Conservation (phyloP, 2,329 filamentous ascomycete genomes). For the Colletotrichum zoysiae region DNA sequence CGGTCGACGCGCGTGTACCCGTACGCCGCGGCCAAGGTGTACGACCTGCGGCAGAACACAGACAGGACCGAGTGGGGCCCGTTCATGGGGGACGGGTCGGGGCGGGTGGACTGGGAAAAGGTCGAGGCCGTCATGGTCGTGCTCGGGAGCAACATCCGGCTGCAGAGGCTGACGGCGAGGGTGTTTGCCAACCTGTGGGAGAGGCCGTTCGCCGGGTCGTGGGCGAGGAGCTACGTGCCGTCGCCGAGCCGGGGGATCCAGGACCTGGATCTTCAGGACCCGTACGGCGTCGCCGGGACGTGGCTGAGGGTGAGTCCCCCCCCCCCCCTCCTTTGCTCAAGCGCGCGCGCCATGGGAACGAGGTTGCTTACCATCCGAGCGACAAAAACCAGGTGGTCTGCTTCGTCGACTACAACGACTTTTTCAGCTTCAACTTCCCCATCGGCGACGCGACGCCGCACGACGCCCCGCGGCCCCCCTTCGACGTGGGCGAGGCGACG, state of each 20-base stretch:
- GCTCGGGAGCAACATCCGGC: conserved; percentile 71
- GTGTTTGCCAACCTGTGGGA: conserved; percentile 67
- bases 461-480: conserved; percentile 59
- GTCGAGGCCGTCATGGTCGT: conserved; percentile 80
- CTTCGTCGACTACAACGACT: conserved; percentile 77
- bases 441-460: conserved; percentile 54
- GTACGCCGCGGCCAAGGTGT: conserved; percentile 77
- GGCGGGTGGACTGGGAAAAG: conserved; percentile 82
- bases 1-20: conserved; percentile 61
- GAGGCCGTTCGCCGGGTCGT: conserved; percentile 67
- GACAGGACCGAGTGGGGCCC: conserved; percentile 76
- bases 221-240: conserved; percentile 62
- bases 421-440: conserved; percentile 80
- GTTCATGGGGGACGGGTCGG: conserved; percentile 73
- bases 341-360: not conserved
- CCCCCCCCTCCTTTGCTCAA: not conserved
- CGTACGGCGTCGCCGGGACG: conserved; percentile 77
- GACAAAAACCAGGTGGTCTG: conserved; percentile 54
- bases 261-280: conserved; percentile 69
- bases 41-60: conserved; percentile 79
- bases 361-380: not conserved
- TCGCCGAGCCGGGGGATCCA: conserved; percentile 51
- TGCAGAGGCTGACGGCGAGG: conserved; percentile 59
- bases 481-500: conserved; percentile 75
- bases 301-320: conserved; percentile 72